A percentile compares a stretch with the other conserved stretches of the same genome.
Conservation (phyloP, 208 protist genomes). For the Leishmania mexicana region DNA sequence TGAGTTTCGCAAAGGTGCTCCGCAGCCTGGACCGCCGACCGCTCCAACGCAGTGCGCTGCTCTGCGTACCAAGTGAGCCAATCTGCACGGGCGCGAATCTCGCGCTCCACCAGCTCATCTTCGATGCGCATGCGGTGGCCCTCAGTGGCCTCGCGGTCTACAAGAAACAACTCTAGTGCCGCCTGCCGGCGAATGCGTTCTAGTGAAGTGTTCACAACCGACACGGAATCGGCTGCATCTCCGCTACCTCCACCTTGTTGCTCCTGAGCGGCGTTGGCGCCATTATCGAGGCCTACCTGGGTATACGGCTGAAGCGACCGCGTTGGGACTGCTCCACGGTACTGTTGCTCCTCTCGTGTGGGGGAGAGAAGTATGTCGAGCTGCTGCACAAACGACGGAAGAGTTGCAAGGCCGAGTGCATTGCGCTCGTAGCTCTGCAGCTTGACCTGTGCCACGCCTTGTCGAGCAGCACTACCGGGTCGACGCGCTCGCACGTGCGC, state of each 20-base stretch:
- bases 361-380: conserved; percentile 50
- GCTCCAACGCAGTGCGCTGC: conserved; percentile 10
- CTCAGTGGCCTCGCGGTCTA: conserved; percentile 37
- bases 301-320: background rate
- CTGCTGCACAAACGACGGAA: conserved; percentile 56
- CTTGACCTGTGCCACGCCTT: background rate
- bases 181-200: conserved; percentile 36
- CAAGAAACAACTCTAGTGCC: conserved; percentile 32
- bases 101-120: conserved; percentile 39
- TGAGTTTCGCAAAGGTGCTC: conserved; percentile 4
- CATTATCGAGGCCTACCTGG: background rate
- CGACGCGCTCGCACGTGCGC: conserved; percentile 6
- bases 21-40: background rate
- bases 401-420: conserved; percentile 34
- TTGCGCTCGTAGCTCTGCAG: conserved; percentile 5
- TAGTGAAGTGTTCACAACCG: background rate
- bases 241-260: background rate
- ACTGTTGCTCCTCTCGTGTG: conserved; percentile 9
- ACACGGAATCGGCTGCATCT: background rate
- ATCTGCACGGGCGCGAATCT: conserved; percentile 31
- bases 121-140: conserved; percentile 47
- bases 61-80: conserved; percentile 22
- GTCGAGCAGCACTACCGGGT: background rate
- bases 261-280: background rate
- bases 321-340: background rate